Evolutionary conservation across 2,329 filamentous ascomycete species (phyloP).

Genomic region (Sclerotinia nivalis): DNA sequence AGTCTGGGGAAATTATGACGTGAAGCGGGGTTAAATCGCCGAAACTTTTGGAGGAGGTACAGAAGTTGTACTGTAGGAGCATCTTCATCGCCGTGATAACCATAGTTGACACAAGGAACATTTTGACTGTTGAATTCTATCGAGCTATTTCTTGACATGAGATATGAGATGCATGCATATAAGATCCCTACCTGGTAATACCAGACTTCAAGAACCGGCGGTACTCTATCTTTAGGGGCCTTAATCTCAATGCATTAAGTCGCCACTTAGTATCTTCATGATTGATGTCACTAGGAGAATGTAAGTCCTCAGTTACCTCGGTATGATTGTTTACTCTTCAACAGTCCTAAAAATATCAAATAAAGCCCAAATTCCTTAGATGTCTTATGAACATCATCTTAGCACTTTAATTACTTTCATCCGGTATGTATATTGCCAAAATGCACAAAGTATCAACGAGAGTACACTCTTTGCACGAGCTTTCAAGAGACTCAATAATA

Average conservation of each 20-base stretch:
- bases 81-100: slow-evolving; percentile 14
- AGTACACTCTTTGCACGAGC: background rate
- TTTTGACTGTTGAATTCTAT: background rate
- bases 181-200: background rate
- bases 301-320: background rate
- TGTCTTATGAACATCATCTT: background rate
- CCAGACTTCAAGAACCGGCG: background rate
- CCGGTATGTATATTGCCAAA: background rate
- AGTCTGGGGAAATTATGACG: slow-evolving; percentile 24
- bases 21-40: slow-evolving; percentile 14
- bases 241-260: background rate
- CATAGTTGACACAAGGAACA: background rate
- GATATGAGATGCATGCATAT: slow-evolving; percentile 6
- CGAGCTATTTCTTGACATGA: background rate
- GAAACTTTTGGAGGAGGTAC: background rate
- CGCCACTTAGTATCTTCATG: background rate
- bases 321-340: background rate
- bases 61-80: background rate
- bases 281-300: background rate
- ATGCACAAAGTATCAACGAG: background rate
- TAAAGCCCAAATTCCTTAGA: background rate
- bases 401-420: background rate
- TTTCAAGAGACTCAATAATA: background rate
- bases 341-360: background rate
- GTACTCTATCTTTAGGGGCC: background rate